phyloP scores from a whole-genome alignment of 495 filamentous ascomycete genomes.

The Pseudotulostoma volvatum region DNA sequence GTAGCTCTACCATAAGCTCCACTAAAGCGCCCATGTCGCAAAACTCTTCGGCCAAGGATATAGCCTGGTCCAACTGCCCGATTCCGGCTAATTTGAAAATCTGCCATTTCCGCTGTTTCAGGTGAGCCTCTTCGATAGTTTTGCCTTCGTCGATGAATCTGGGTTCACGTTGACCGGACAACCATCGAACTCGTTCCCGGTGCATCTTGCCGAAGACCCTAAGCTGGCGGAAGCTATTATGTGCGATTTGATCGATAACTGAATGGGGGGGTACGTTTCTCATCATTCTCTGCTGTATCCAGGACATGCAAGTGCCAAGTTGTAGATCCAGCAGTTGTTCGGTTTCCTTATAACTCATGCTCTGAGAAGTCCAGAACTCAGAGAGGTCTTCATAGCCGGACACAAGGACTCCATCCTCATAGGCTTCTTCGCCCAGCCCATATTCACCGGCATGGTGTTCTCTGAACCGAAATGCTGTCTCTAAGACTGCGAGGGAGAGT shows the following conservation, averaged over 20 bases:
- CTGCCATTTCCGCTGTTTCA: slow-evolving; percentile 38
- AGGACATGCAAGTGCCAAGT: slow-evolving; percentile 26
- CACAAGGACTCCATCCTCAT: slow-evolving; percentile 52
- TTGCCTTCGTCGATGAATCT: slow-evolving; percentile 28
- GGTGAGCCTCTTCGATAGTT: slow-evolving; percentile 30
- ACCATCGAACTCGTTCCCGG: slow-evolving; percentile 46
- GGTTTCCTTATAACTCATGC: slow-evolving; percentile 28
- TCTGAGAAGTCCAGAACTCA: slow-evolving; percentile 61
- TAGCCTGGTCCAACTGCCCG: slow-evolving; percentile 47
- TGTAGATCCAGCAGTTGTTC: slow-evolving; percentile 33
- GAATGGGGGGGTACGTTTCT: slow-evolving; percentile 6
- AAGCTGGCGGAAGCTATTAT: slow-evolving; percentile 38
- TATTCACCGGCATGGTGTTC: slow-evolving; percentile 47
- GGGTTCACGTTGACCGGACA: slow-evolving; percentile 31
- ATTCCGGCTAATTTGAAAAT: slow-evolving; percentile 51
- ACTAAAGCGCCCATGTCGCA: slow-evolving; percentile 53
- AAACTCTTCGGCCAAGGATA: slow-evolving; percentile 58
- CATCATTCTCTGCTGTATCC: slow-evolving; percentile 17
- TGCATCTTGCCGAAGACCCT: slow-evolving; percentile 42
- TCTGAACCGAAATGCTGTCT: slow-evolving; percentile 61
- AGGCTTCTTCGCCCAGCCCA: slow-evolving; percentile 44
- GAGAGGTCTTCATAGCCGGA: slow-evolving; percentile 46
- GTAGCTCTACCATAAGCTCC: slow-evolving; percentile 37
- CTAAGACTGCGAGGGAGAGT: slow-evolving; percentile 52
- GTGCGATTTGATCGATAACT: slow-evolving; percentile 28